Evolutionary conservation across 2,329 filamentous ascomycete genomes (phyloP), one percentile per base, ranked within the genome.

Genomic region (Xenoacremonium recifei): DNA sequence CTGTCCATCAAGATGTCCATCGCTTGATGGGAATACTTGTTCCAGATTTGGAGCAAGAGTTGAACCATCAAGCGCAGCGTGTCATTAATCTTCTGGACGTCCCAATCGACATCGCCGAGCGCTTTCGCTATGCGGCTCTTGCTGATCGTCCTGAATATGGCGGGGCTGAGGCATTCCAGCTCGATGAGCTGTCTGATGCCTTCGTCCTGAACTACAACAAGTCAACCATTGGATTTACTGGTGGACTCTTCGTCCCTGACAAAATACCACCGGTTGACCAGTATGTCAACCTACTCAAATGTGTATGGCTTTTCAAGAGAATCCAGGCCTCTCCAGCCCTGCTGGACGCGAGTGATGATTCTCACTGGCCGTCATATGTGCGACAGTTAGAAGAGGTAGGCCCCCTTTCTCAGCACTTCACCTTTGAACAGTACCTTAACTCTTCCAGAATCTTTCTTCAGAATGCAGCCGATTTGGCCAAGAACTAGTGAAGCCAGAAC

Each of bases 301-400:
- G 62, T 20, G 39, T 65, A 4, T 65, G 61, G 59, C 45, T 65
- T 23, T 53, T 60, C 25, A 35, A 45, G 16, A 42, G 37, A 19
- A 59, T 60, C 3, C 37, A 49, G 7, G 32, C 20, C 10, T 54
- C 53, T 5, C 42, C 48, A 3, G 29, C 37, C 12, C 36, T 62
- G 1, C 35, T 27, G 4, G 20, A 42, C 3, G 41, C 47, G 1
- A 33, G 45, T 1, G 33, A 43, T 7, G 53, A 60, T 15, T 65
- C 62, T 3, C 62, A 65, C 23, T 65, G 62, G 62, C 62, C 62
- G n/a, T 65, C 62, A 1, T 65, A 63, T 19, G 41, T 56, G 12
- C 49, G 47, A 6, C 54, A 65, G 38, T 51, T 65, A 2, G 59
- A 65, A 42, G 55, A 63, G 29, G 62, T 64, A 36, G 52, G 61